Percentiles rank a stretch among this genome's conserved stretches.
Evolutionary conservation across 306 rosid species (phyloP).

Genomic region (Amphicarpaea edgeworthii): DNA sequence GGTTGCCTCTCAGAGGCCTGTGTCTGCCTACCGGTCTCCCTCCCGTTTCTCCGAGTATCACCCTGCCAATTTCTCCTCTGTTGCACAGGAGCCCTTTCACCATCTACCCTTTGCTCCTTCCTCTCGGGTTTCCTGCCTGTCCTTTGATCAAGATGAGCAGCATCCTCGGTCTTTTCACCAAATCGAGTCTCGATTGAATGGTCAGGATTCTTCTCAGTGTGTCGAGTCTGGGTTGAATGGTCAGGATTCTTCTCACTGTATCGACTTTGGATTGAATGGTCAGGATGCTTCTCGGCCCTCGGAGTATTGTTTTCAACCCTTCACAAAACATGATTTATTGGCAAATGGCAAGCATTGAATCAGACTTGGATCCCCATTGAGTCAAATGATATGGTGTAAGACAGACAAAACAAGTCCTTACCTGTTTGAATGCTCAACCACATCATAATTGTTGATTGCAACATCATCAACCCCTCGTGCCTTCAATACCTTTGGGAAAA

Average conservation of each 20-base stretch:
- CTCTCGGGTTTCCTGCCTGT: conserved; percentile 68
- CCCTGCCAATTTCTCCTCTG: conserved; percentile 82
- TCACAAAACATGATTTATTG: conserved; percentile 39
- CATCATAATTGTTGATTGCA: conserved; percentile 58
- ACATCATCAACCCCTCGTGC: conserved; percentile 86
- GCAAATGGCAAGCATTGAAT: conserved; percentile 25
- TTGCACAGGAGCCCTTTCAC: conserved; percentile 65
- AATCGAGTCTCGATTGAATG: conserved; percentile 49
- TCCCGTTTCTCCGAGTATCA: conserved; percentile 53
- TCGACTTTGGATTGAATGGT: conserved; percentile 50
- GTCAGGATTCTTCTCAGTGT: conserved; percentile 68
- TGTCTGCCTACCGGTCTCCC: conserved; percentile 71
- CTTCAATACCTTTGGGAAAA: conserved; percentile 81
- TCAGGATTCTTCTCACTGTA: conserved; percentile 60
- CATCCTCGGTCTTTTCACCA: conserved; percentile 61
- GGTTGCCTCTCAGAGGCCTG: conserved; percentile 75
- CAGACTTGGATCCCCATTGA: conserved; percentile 7
- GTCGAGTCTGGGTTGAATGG: conserved; percentile 48
- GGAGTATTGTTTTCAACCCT: conserved; percentile 70
- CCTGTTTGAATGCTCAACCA: conserved; percentile 72
- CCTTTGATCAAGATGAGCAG: conserved; percentile 63
- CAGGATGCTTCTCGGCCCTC: conserved; percentile 67
- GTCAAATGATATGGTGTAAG: conserved; percentile 8
- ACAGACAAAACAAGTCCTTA: conserved; percentile 42
- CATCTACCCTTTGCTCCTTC: conserved; percentile 71